Base-by-base conservation (phyloP, 176 grass and related monocot species). In the Bonia amplexicaulis region DNA sequence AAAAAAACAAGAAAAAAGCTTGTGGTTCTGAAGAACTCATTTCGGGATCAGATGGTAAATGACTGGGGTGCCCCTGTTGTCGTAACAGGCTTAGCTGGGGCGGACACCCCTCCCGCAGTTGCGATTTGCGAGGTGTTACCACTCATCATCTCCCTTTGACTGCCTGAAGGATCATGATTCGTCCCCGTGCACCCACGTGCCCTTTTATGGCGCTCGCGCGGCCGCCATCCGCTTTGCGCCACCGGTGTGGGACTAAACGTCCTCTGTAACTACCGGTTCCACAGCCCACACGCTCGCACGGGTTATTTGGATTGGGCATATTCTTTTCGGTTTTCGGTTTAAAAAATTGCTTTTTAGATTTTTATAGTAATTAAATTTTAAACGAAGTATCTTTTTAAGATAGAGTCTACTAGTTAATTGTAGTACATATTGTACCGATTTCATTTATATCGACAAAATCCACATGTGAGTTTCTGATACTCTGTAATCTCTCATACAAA, bases 51-150 rank as follows among this genome's bases (percentile, higher is more conserved):
- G 86, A 83, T 71, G 80, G 73, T 83, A 71, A 33, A 12, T 69
- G 1, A 82, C 2, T 3, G 73, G 73, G 65, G 25, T 64, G 76
- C 82, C 87, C 80, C 40, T 60, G 6, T 62, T 86, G 71, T 89
- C 71, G 77, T 89, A 89, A 89, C 82, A 89, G 77, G 88, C 88
- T 76, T 85, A 9, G 41, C 76, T 89, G 62, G 82, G 63, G 82
- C 71, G 16, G 87, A 6, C 88, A 89, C 77, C 77, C 82, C 60
- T 76, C 72, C 42, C 82, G 72, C 82, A 76, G 7, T 67, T 16
- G 5, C 3, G 53, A 55, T 0, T 54, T 57, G 82, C 82, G 82
- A 67, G 82, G 0, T 67, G 3, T 4, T 53, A 76, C 82, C 82
- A 29, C 82, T 84, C 82, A 46, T 84, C 82, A 84, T 76, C 0